Evolutionary conservation across 2,329 filamentous ascomycete species (phyloP).

Genomic region (Aureobasidium uvarum): DNA sequence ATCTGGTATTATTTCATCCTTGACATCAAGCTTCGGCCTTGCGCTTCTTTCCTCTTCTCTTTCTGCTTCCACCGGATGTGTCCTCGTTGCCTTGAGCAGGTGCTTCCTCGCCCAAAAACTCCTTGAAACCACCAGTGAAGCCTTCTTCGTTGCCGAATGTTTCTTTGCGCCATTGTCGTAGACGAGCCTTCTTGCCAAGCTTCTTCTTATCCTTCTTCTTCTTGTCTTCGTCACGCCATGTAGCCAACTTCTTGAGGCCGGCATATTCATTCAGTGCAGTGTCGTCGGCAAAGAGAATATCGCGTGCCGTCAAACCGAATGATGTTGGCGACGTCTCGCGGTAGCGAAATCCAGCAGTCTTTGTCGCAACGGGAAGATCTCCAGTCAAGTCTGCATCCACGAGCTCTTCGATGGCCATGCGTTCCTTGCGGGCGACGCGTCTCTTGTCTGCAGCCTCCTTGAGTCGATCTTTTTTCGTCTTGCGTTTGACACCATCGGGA

Average conservation of each 20-base stretch:
- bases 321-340: constrained; percentile 87
- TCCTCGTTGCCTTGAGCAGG: constrained; percentile 32
- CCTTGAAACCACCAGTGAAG: constrained; percentile 44
- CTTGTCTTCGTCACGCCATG: constrained; percentile 84
- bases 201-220: constrained; percentile 86
- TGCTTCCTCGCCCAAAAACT: constrained; percentile 34
- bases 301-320: constrained; percentile 83
- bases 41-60: constrained; percentile 41
- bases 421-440: constrained; percentile 74
- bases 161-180: constrained; percentile 79
- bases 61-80: constrained; percentile 41
- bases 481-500: constrained; percentile 35
- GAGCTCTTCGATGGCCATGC: constrained; percentile 77
- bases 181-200: constrained; percentile 85
- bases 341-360: constrained; percentile 72
- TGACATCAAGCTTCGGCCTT: constrained; percentile 33
- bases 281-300: constrained; percentile 90
- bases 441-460: constrained; percentile 57
- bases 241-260: constrained; percentile 90
- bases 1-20: background rate
- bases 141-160: constrained; percentile 63
- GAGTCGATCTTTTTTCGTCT: constrained; percentile 47
- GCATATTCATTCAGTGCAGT: constrained; percentile 83
- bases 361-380: constrained; percentile 55
- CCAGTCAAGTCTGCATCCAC: constrained; percentile 79